These are phyloP conservation scores for Ogataea methanolica DNA, from an alignment of 805 yeast species.

Conservation along the genomic window DNA sequence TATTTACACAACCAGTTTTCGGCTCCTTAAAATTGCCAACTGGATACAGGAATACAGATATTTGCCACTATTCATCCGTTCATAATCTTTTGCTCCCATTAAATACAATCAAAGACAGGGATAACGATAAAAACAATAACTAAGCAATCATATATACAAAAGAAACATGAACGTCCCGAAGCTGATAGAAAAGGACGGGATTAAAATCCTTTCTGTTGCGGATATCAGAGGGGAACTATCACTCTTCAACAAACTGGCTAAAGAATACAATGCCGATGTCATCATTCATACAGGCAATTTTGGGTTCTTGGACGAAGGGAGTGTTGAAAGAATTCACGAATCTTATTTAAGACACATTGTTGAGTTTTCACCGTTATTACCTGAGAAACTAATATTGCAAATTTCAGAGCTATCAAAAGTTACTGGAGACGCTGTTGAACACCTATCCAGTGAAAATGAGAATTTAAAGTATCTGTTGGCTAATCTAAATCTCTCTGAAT, in stretches of 20 bases:
- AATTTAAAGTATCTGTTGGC: conserved; percentile 32
- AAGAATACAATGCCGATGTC: conserved; percentile 40
- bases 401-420: conserved; percentile 50
- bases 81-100: too few relatives aligned
- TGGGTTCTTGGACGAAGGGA: conserved; percentile 65
- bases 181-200: conserved; percentile 17
- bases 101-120: too few relatives aligned
- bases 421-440: conserved; percentile 37
- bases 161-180: conserved; percentile 2
- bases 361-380: conserved; percentile 58
- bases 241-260: conserved; percentile 45
- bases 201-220: conserved; percentile 37
- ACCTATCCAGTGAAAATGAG: conserved; percentile 32
- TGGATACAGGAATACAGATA: too few relatives aligned
- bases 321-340: conserved; percentile 50
- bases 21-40: too few relatives aligned
- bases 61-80: too few relatives aligned
- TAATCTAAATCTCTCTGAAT: conserved; percentile 44
- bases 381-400: conserved; percentile 41
- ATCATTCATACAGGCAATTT: conserved; percentile 74
- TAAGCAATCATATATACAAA: not conserved
- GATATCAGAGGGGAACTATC: conserved; percentile 54
- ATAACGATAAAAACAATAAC: too few relatives aligned
- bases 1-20: too few relatives aligned
- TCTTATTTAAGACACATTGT: conserved; percentile 61